Base-by-base conservation (phyloP, 2,329 filamentous ascomycete species). In the Colletotrichum brevisporum region DNA sequence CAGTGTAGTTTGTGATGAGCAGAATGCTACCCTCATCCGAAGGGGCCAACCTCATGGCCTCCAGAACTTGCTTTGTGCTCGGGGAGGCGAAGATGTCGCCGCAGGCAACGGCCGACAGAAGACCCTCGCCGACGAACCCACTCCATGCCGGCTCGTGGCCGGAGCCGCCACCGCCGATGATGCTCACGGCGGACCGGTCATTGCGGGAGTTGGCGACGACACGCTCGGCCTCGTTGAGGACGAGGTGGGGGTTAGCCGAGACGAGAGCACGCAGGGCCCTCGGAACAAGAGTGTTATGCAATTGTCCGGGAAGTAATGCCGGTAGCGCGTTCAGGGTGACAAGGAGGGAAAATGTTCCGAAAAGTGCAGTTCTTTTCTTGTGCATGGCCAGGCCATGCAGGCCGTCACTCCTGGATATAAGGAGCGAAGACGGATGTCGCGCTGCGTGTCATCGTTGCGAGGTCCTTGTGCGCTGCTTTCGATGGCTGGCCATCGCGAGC, bases 61-160 rank as follows among this genome's bases (percentile, higher is more conserved):
- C 83, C 54, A 90, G 83, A 63, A 94, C 88, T 76, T 94, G 92
- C 76, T 92, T 90, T 0, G 92, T 90, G n/a, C 86, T 89, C 0
- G 92, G 92, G 2, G 89, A 92, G 1, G 92, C 92, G 75, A 94
- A 94, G 73, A 94, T 93, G 0, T 91, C 92, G 9, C 92, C 92
- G 3, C 91, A 90, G 0, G 92, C 91, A 1, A 90, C 89, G 24
- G 89, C 92, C 31, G 90, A 87, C 5, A 94, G 84, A 24, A 93
- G 81, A 50, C 91, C 91, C 36, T 85, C 84, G 18, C 92, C 92
- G 3, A 94, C 92, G 73, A 91, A 93, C 10, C 89, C 90, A 5
- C 89, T 88, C 78, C 93, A 94, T 36, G 88, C 88, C 18, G 92
- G 92, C 74, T 94, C 92, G 75, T 94, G 92, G 62, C 92, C 92